A percentile compares a stretch with the other conserved stretches of the same genome.
These are phyloP conservation scores for Babesia microti DNA, from an alignment of 169 alveolate genomes.

Conservation along the genomic window DNA sequence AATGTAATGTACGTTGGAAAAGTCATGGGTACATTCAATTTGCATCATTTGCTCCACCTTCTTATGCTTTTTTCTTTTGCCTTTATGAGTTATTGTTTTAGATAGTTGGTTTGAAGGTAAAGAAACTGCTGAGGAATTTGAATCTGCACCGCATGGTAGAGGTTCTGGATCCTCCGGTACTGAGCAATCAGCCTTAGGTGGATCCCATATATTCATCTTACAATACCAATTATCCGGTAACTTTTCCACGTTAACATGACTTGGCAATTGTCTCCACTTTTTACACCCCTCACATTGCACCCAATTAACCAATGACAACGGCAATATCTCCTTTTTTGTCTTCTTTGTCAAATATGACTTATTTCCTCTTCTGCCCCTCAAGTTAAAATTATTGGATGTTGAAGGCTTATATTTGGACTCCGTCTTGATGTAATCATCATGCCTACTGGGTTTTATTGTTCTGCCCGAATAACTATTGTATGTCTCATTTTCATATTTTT, in stretches of 20 bases:
- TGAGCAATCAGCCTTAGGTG: constrained; percentile 17
- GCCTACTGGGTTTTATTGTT: background rate
- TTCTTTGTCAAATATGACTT: background rate
- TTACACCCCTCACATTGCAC: constrained; percentile 62
- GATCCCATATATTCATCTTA: constrained; percentile 53
- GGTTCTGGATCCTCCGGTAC: constrained; percentile 39
- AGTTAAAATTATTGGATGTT: background rate
- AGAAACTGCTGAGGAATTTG: background rate
- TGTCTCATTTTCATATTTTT: too few species aligned
- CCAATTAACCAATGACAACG: constrained; percentile 47
- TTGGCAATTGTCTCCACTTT: constrained; percentile 57
- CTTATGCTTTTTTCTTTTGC: constrained; percentile 17
- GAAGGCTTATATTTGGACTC: background rate
- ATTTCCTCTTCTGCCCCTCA: background rate
- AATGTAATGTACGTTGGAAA: too few species aligned
- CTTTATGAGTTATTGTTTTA: constrained; percentile 1
- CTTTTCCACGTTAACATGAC: constrained; percentile 36
- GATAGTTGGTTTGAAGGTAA: background rate
- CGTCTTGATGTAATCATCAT: background rate
- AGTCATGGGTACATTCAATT: constrained; percentile 16
- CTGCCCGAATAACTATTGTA: background rate
- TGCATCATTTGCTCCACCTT: constrained; percentile 15
- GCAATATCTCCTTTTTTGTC: background rate
- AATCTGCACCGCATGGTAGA: constrained; percentile 1
- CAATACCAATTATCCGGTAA: constrained; percentile 66